These are phyloP conservation scores for Pontederia paniculata DNA, from an alignment of 176 grass and related monocot species.

Conservation along the genomic window DNA sequence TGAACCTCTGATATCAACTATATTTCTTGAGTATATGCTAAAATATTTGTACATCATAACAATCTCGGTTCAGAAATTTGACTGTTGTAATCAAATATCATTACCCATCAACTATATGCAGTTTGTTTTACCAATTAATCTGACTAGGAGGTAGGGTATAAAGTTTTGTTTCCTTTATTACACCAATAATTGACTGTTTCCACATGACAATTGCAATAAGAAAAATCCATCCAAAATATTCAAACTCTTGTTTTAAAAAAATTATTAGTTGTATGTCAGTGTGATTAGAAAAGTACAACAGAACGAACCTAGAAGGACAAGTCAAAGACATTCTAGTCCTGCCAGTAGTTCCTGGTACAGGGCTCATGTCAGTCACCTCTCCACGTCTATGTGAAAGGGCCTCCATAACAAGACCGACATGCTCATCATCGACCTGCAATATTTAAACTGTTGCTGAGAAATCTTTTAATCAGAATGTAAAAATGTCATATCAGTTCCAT, in stretches of 20 bases:
- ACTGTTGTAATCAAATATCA: no score
- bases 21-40: no score
- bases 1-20: no score
- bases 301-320: constrained; percentile 88
- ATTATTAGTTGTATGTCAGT: neutral
- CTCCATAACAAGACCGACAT: constrained; percentile 87
- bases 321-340: constrained; percentile 79
- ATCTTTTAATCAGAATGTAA: constrained; percentile 19
- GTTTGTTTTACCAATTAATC: no score
- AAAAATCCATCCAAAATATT: neutral
- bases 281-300: constrained; percentile 4
- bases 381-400: constrained; percentile 80
- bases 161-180: no score
- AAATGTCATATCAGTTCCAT: constrained; percentile 15
- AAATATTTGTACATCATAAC: no score
- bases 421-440: constrained; percentile 86
- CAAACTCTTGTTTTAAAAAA: neutral
- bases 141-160: no score
- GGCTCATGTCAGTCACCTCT: constrained; percentile 93
- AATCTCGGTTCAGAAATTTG: no score
- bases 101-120: no score
- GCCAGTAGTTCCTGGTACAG: constrained; percentile 62
- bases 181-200: no score
- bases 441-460: constrained; percentile 19
- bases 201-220: neutral